Evolutionary conservation across 345 rosid species (phyloP).

Genomic region (Angophora floribunda): DNA sequence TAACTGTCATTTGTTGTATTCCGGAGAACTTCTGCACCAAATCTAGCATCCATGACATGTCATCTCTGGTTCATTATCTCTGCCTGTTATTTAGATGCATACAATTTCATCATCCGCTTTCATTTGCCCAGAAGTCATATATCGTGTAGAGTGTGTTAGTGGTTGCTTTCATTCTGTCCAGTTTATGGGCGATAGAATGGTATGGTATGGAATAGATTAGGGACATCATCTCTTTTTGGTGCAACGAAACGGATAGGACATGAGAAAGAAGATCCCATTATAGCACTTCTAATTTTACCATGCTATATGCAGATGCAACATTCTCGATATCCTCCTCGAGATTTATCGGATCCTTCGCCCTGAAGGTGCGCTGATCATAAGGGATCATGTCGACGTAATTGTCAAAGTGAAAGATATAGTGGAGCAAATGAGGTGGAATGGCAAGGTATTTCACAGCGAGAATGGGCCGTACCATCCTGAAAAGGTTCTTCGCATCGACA

Average conservation of each 20-base stretch:
- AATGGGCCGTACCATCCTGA: constrained; percentile 31
- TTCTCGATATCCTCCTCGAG: constrained; percentile 45
- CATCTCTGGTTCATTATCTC: background rate
- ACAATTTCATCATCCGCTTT: background rate
- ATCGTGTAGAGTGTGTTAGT: background rate
- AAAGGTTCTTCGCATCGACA: constrained; percentile 31
- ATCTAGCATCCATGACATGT: background rate
- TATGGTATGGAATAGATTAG: background rate
- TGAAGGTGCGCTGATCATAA: constrained; percentile 36
- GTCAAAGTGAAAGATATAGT: constrained; percentile 29
- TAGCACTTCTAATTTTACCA: background rate
- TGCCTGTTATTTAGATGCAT: background rate
- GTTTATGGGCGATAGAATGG: background rate
- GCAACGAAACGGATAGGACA: background rate
- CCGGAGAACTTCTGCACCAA: background rate
- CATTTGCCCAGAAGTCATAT: background rate
- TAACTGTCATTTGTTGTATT: background rate
- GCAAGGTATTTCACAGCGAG: constrained; percentile 24
- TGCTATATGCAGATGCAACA: constrained; percentile 38
- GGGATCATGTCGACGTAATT: constrained; percentile 40
- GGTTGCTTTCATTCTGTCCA: background rate
- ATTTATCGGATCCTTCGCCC: constrained; percentile 59
- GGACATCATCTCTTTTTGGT: background rate
- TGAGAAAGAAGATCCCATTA: background rate
- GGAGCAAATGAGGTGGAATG: constrained; percentile 40